phyloP scores from a whole-genome alignment of 108 stramenopile genomes.

The Cyclotella cryptica region DNA sequence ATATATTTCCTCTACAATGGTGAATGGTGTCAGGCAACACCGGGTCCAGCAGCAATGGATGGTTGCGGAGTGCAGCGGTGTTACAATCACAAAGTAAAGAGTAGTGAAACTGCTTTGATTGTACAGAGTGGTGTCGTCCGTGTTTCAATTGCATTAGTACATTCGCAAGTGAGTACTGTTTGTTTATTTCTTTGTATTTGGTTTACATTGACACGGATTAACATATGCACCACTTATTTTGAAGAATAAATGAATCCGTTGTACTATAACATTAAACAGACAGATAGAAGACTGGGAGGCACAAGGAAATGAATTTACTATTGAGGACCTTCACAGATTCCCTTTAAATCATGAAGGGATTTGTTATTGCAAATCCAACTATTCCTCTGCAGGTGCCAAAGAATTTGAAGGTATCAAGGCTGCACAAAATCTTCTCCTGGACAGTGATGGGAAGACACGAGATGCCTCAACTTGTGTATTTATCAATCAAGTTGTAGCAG shows the following conservation, averaged over 20 bases:
- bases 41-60: not conserved
- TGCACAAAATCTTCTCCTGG: slow-evolving; percentile 1
- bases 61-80: not conserved
- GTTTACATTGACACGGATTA: not conserved
- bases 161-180: slow-evolving; percentile 10
- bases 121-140: not conserved
- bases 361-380: not conserved
- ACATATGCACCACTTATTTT: not conserved
- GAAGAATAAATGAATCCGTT: slow-evolving; percentile 7
- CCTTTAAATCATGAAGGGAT: slow-evolving; percentile 2
- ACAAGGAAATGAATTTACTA: slow-evolving; percentile 1
- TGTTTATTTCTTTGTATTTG: not conserved
- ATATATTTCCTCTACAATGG: slow-evolving; percentile 1
- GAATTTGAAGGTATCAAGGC: slow-evolving; percentile 7
- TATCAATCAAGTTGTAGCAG: slow-evolving; percentile 6
- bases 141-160: slow-evolving; percentile 1
- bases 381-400: slow-evolving; percentile 12
- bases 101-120: not conserved
- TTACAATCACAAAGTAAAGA: not conserved
- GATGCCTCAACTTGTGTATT: not conserved
- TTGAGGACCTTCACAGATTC: not conserved
- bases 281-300: not conserved
- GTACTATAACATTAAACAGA: not conserved
- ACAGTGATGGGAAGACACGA: slow-evolving; percentile 6
- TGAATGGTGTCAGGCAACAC: not conserved